phyloP scores from a whole-genome alignment of 2,329 filamentous ascomycete species.

The Aspergillus ochraceus region DNA sequence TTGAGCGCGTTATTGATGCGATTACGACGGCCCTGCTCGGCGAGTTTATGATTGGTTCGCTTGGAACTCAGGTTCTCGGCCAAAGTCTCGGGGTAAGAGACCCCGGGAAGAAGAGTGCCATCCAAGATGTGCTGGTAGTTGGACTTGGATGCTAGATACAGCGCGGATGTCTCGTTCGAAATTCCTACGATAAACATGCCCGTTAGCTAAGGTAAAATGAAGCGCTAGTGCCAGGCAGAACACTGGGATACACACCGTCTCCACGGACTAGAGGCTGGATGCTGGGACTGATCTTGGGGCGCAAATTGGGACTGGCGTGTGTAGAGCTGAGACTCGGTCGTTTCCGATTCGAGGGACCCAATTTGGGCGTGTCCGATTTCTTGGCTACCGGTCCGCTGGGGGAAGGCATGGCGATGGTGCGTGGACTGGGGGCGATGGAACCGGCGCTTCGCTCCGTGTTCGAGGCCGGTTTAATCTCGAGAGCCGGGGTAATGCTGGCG shows the following conservation, averaged over 20 bases:
- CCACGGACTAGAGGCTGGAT: conserved; percentile 87
- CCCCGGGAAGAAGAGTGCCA: conserved; percentile 84
- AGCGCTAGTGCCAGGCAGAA: conserved; percentile 23
- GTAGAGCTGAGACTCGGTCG: conserved; percentile 68
- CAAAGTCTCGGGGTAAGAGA: conserved; percentile 85
- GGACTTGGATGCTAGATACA: conserved; percentile 86
- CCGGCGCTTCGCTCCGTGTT: conserved; percentile 18
- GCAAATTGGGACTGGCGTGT: conserved; percentile 80
- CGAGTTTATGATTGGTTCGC: conserved; percentile 95
- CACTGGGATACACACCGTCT: conserved; percentile 51
- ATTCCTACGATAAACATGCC: conserved; percentile 36
- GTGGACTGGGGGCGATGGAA: conserved; percentile 54
- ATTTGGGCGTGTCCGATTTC: conserved; percentile 50
- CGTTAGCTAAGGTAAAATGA: conserved; percentile 8
- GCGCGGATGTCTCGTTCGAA: conserved; percentile 61
- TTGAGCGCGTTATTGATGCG: conserved; percentile 92
- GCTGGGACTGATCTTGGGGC: conserved; percentile 87
- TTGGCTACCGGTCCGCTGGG: conserved; percentile 45
- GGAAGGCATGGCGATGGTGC: conserved; percentile 53
- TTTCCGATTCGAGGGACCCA: conserved; percentile 60
- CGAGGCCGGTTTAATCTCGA: conserved; percentile 38
- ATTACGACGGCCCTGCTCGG: conserved; percentile 92
- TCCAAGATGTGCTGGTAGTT: conserved; percentile 98
- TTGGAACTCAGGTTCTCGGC: conserved; percentile 95
- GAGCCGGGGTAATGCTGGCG: conserved; percentile 61